phyloP scores from a whole-genome alignment of 139 green algal species.

The Ulvella scutata region DNA sequence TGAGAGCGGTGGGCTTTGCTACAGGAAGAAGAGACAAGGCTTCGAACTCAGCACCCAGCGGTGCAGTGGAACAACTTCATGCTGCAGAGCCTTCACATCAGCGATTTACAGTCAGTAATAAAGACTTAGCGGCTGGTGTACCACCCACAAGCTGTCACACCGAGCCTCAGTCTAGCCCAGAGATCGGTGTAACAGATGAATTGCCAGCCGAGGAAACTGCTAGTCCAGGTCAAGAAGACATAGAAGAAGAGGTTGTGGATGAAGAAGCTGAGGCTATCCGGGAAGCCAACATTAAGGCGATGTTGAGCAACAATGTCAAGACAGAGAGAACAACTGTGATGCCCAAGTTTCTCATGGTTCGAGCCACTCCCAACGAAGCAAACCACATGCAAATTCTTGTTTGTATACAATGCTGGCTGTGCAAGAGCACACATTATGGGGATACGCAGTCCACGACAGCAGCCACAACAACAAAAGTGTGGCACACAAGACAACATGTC shows the following conservation, averaged over 20 bases:
- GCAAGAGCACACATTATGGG: not conserved
- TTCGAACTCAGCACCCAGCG: too few species aligned
- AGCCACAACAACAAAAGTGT: not conserved
- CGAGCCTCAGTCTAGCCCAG: too few species aligned
- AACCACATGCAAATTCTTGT: not conserved
- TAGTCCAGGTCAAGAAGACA: too few species aligned
- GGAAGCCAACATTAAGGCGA: constrained; percentile 38
- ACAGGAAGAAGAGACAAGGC: too few species aligned
- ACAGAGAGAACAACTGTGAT: constrained; percentile 12
- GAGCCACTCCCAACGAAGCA: constrained; percentile 16
- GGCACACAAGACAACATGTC: not conserved
- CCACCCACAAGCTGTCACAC: too few species aligned
- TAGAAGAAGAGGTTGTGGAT: not conserved
- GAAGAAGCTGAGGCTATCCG: not conserved
- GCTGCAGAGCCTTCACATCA: too few species aligned
- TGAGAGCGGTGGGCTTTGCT: too few species aligned
- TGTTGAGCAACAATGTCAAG: constrained; percentile 26
- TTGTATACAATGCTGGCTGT: not conserved
- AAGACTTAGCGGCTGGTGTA: too few species aligned
- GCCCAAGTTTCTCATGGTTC: constrained; percentile 38
- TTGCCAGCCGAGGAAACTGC: too few species aligned
- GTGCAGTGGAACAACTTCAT: too few species aligned
- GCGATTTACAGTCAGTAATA: too few species aligned
- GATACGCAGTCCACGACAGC: not conserved
- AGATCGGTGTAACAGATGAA: too few species aligned